Base-by-base conservation (phyloP, 371 early-diverging fungal species). In the Chytridium lagenaria region DNA sequence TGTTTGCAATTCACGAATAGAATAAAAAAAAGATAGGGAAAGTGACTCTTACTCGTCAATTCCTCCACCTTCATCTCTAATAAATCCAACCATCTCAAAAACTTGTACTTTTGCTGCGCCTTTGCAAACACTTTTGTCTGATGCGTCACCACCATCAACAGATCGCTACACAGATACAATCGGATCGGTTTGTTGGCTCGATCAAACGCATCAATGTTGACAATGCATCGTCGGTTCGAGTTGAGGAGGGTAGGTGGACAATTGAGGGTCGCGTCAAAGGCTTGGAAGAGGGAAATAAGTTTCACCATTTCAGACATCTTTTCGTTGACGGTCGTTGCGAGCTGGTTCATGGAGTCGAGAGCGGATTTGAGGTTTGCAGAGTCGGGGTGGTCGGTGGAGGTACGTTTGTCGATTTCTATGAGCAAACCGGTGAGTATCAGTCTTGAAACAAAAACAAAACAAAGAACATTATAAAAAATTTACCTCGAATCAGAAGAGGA, bases 241-340 rank as follows among this genome's bases (percentile, higher is more conserved):
- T 67, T 65, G 33, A 85, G 79, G 49, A 85, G 65, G 0, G 71
- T 75, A 2, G 85, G 75, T 0, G 85, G 85, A 59, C 85, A 85
- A 69, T 85, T 78, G 64, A 78, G 76, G 22, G 85, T 85, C 49
- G 67, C 68, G 38, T 78, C 79, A 36, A 70, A 81, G 0, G 85
- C 85, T 26, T 78, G 74, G 68, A 84, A 84, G 1, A 84, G 73
- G n/a, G 36, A 50, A 51, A 44, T 59, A 16, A 36, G 39, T 16
- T 31, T 36, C 31, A 40, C 28, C 51, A 63, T 68, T 16, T 19
- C 26, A 0, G 50, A 52, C 69, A 75, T 69, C 65, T 75, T 75
- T 26, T 90, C 86, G 77, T 93, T 91, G 72, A 91, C 90, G 33
- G 86, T 83, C 37, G 86, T 77, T 0, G 92, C 92, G 68, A 93